Conservation (phyloP, 2,329 filamentous ascomycete species). For the Colletotrichum neosansevieriae region DNA sequence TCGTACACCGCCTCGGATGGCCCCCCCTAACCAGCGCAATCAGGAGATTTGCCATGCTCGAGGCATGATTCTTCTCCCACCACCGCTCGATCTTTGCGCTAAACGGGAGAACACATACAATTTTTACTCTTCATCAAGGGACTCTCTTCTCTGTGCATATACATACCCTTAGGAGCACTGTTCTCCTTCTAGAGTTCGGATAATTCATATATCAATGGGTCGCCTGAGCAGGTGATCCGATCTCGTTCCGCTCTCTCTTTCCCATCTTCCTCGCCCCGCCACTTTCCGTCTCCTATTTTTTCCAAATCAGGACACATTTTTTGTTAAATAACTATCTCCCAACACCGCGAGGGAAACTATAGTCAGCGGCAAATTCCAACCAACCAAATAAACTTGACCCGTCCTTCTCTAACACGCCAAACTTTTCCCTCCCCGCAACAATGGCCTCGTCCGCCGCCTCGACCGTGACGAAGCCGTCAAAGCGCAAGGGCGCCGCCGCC, state of each 20-base stretch:
- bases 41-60: constrained; percentile 40
- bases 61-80: constrained; percentile 38
- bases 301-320: constrained; percentile 33
- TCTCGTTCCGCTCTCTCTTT: constrained; percentile 10
- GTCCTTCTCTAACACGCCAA: not conserved
- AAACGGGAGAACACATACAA: constrained; percentile 15
- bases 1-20: constrained; percentile 27
- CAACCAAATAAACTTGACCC: not conserved
- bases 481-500: constrained; percentile 43
- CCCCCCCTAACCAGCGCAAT: constrained; percentile 26
- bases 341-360: not conserved
- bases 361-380: not conserved
- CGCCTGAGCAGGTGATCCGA: constrained; percentile 31
- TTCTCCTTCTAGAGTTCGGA: not conserved
- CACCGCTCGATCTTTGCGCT: constrained; percentile 30
- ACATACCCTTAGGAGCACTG: not conserved
- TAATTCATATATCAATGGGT: constrained; percentile 11
- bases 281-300: not conserved
- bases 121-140: constrained; percentile 16
- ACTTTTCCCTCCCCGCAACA: not conserved
- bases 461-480: constrained; percentile 50
- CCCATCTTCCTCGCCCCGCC: constrained; percentile 6
- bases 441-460: constrained; percentile 49
- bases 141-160: not conserved
- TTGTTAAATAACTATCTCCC: not conserved